These are phyloP conservation scores for Lojkania enalia DNA, from an alignment of 2,329 filamentous ascomycete species.

Conservation along the genomic window DNA sequence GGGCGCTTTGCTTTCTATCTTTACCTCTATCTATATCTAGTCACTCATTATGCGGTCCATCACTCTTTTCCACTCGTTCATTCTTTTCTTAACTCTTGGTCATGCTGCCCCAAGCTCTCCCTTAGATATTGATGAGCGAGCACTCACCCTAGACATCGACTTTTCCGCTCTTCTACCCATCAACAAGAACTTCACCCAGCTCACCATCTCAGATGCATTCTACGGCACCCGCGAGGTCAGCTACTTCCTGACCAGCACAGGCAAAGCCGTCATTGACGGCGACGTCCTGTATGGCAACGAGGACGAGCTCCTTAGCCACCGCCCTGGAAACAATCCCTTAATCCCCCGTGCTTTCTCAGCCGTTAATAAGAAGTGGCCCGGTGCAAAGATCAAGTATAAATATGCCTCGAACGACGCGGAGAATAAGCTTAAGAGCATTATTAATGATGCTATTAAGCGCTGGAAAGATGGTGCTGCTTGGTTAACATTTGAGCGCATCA, in stretches of 20 bases:
- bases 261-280: neutral
- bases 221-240: conserved; percentile 63
- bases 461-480: neutral
- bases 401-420: neutral
- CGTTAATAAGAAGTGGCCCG: neutral
- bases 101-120: neutral
- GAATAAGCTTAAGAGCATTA: neutral
- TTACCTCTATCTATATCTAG: neutral
- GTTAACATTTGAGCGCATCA: neutral
- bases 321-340: neutral
- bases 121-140: neutral
- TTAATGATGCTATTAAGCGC: neutral
- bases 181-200: neutral
- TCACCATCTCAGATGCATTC: neutral
- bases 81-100: neutral
- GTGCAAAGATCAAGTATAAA: neutral
- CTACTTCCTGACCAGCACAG: conserved; percentile 77
- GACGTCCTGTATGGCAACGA: neutral
- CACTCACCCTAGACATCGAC: neutral
- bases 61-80: neutral
- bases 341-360: neutral
- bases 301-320: neutral
- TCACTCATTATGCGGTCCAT: neutral
- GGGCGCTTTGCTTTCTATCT: neutral
- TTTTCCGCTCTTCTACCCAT: neutral